These are phyloP conservation scores for Jimgerdemannia flammicorona DNA, from an alignment of 192 early-diverging fungal genomes.

Conservation along the genomic window DNA sequence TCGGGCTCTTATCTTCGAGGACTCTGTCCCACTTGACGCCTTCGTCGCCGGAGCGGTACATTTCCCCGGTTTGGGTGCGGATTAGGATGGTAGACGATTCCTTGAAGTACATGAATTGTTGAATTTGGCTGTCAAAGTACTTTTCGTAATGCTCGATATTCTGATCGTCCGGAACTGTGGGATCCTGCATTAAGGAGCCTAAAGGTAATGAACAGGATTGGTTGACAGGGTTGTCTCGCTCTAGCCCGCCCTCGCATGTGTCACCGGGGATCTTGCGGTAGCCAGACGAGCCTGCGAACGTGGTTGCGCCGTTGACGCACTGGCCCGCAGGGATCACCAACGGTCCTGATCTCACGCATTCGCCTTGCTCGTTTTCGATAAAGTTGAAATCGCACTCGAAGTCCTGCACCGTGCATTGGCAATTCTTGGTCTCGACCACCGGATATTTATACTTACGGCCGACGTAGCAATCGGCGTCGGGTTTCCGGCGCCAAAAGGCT, in stretches of 20 bases:
- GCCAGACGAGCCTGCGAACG: conserved; percentile 72
- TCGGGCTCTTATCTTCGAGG: conserved; percentile 39
- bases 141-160: conserved; percentile 11
- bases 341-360: conserved; percentile 58
- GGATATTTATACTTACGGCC: conserved; percentile 57
- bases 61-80: conserved; percentile 48
- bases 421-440: conserved; percentile 51
- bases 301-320: conserved; percentile 58
- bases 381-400: conserved; percentile 95
- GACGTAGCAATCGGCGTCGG: conserved; percentile 73
- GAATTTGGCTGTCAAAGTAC: conserved; percentile 45
- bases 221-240: conserved; percentile 54
- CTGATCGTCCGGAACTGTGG: conserved; percentile 20
- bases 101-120: conserved; percentile 63
- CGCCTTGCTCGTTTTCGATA: conserved; percentile 36
- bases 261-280: conserved; percentile 85
- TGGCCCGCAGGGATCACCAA: conserved; percentile 54
- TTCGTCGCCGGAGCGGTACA: conserved; percentile 71
- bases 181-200: conserved; percentile 24
- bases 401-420: conserved; percentile 77
- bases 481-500: conserved; percentile 73
- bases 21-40: conserved; percentile 69
- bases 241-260: conserved; percentile 54
- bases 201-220: conserved; percentile 9
- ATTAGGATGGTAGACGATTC: conserved; percentile 59